phyloP scores from a whole-genome alignment of 163 green algal species.

The Dunaliella salina region DNA sequence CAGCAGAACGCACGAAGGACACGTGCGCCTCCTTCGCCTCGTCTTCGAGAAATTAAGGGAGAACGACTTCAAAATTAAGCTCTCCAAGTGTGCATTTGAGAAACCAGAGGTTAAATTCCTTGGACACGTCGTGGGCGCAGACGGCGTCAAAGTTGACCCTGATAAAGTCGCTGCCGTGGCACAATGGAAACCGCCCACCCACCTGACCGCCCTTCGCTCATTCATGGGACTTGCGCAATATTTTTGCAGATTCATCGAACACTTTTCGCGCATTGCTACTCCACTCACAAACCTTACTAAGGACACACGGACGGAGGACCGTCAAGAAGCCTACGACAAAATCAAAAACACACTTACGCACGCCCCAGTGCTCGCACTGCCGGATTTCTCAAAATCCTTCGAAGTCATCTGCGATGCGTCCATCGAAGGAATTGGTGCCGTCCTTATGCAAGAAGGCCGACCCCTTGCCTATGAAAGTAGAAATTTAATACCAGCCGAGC shows the following conservation, averaged over 20 bases:
- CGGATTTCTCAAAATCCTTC: constrained; percentile 25
- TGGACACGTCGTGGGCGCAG: constrained; percentile 28
- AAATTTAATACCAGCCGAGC: constrained; percentile 26
- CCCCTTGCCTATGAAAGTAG: constrained; percentile 31
- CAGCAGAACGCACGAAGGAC: too few relatives aligned
- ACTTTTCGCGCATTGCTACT: too few relatives aligned
- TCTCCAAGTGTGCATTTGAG: neutral
- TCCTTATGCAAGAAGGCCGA: constrained; percentile 38
- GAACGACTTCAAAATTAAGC: neutral
- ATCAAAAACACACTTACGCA: constrained; percentile 30
- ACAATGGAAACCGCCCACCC: constrained; percentile 27
- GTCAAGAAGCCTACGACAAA: constrained; percentile 20
- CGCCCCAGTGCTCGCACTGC: constrained; percentile 41
- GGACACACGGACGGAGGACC: neutral
- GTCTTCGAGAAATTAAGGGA: too few relatives aligned
- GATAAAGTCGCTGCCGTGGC: constrained; percentile 19
- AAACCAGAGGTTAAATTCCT: constrained; percentile 24
- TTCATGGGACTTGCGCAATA: constrained; percentile 35
- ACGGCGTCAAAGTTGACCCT: constrained; percentile 26
- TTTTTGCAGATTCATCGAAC: too few relatives aligned
- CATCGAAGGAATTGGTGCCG: constrained; percentile 15
- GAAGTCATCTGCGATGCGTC: constrained; percentile 40
- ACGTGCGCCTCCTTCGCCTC: too few relatives aligned
- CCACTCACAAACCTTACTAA: too few relatives aligned
- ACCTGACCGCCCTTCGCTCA: too few relatives aligned